These are phyloP conservation scores for Pyrenochaeta sp. DNA, from an alignment of 2,329 filamentous ascomycete genomes.

Conservation along the genomic window DNA sequence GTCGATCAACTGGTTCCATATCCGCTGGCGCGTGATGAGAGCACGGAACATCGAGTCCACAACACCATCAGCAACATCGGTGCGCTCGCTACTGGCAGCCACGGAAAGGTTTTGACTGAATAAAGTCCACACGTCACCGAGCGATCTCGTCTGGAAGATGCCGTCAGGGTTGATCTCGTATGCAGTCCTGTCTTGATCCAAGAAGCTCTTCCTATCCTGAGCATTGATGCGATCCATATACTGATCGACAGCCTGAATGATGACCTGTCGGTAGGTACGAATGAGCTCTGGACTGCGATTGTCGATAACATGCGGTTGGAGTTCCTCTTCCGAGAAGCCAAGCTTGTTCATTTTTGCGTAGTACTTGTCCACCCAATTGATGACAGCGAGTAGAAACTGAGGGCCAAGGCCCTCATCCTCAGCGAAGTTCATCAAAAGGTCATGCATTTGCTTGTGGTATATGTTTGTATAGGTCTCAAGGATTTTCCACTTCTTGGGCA, in stretches of 20 bases:
- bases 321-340: conserved; percentile 77
- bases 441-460: conserved; percentile 95
- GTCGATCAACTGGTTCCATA: conserved; percentile 88
- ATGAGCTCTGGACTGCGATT: conserved; percentile 89
- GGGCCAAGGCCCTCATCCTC: conserved; percentile 86
- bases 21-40: conserved; percentile 80
- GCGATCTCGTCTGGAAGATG: conserved; percentile 88
- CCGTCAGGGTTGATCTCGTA: conserved; percentile 81
- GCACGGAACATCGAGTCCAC: conserved; percentile 95
- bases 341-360: conserved; percentile 95
- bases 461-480: conserved; percentile 88
- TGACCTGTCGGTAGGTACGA: conserved; percentile 91
- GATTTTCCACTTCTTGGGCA: conserved; percentile 97
- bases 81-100: conserved; percentile 82
- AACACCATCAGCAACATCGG: conserved; percentile 92
- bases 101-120: conserved; percentile 89
- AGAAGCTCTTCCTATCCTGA: conserved; percentile 83
- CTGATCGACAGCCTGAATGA: conserved; percentile 93
- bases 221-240: conserved; percentile 95
- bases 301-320: conserved; percentile 87
- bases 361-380: conserved; percentile 96
- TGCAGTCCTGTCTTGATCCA: conserved; percentile 78
- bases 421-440: conserved; percentile 83
- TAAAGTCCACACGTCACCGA: conserved; percentile 98
- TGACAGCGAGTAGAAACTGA: conserved; percentile 86